These are phyloP conservation scores for Ustilago vetiveriae DNA, from an alignment of 1,284 basidiomycete genomes.

Conservation along the genomic window DNA sequence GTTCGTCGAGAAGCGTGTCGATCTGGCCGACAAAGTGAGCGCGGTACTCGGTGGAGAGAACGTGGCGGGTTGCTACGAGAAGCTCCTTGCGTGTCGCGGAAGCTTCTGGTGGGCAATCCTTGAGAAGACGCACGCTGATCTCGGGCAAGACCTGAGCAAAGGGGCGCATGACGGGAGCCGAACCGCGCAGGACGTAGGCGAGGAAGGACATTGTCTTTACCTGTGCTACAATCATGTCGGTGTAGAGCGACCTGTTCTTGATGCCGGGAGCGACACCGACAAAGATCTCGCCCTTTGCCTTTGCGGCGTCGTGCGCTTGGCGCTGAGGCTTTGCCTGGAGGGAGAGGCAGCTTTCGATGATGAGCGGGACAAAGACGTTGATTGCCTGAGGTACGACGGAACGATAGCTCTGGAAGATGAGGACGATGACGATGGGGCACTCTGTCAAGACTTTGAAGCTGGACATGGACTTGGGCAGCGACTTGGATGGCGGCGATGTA, in stretches of 20 bases:
- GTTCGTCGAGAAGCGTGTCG: slow-evolving; percentile 89
- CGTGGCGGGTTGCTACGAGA: slow-evolving; percentile 90
- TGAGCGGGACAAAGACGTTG: slow-evolving; percentile 75
- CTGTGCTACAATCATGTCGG: slow-evolving; percentile 89
- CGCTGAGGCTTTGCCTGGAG: slow-evolving; percentile 82
- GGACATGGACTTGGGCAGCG: slow-evolving; percentile 56
- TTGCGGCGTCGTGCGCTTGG: slow-evolving; percentile 80
- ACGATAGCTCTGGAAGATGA: slow-evolving; percentile 84
- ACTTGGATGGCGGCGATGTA: slow-evolving; percentile 34
- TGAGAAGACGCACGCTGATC: slow-evolving; percentile 83
- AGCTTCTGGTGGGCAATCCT: slow-evolving; percentile 90
- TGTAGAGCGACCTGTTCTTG: slow-evolving; percentile 80
- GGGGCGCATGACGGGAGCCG: slow-evolving; percentile 76
- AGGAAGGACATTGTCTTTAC: slow-evolving; percentile 87
- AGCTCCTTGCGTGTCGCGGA: slow-evolving; percentile 82
- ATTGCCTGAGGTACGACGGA: slow-evolving; percentile 76
- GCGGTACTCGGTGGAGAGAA: slow-evolving; percentile 83
- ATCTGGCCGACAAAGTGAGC: slow-evolving; percentile 84
- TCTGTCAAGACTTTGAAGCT: slow-evolving; percentile 96
- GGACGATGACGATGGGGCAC: slow-evolving; percentile 90
- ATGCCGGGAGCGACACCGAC: slow-evolving; percentile 79
- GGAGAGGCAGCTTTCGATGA: slow-evolving; percentile 64
- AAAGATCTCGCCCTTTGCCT: slow-evolving; percentile 81
- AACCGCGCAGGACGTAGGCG: slow-evolving; percentile 85
- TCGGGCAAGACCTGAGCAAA: slow-evolving; percentile 85